Evolutionary conservation across 768 basidiomycete species (phyloP), one percentile per base, ranked within the genome.

Genomic region (Russula compacta): DNA sequence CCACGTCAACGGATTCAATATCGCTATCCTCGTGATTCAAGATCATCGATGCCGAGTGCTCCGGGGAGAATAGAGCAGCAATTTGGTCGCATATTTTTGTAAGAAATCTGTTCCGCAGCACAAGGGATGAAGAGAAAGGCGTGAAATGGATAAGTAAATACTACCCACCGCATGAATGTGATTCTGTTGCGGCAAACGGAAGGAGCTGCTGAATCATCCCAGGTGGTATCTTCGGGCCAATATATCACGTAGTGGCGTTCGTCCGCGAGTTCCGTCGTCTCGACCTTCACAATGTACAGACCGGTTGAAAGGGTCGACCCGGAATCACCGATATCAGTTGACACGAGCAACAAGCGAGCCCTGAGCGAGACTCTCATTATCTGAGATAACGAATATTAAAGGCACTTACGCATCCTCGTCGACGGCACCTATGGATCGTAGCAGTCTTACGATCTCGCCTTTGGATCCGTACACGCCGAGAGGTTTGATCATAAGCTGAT

Each of bases 191-290:
- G 76, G 21, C 74, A 67, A 52, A 80, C 75, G 3, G 80, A 71
- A 2, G 76, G 71, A 11, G 71, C 49, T 0, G 80, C 77, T 8
- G 73, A 70, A 67, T 84, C 82, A 51, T 79, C 69, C 84, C 84
- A 85, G 0, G 83, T 84, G 2, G 71, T 75, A 32, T 79, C 74
- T 63, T 86, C 81, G 0, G 83, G 83, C 83, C 84, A 86, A 60
- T 81, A 84, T 6, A 85, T 66, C 17, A 82, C 76, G 56, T 80
- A 82, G 10, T 80, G 54, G 33, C 73, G 68, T 12, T 64, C 54
- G 38, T 73, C 69, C 6, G 43, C 40, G 2, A 62, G 60, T 1
- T 49, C 61, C 19, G 36, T 39, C 24, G 15, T 43, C 17, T 24
- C 36, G 21, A 59, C 46, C 33, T 69, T 71, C 35, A 75, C 70